Evolutionary conservation across 257 asterid species (phyloP).

Genomic region (Cynanchum wilfordii): DNA sequence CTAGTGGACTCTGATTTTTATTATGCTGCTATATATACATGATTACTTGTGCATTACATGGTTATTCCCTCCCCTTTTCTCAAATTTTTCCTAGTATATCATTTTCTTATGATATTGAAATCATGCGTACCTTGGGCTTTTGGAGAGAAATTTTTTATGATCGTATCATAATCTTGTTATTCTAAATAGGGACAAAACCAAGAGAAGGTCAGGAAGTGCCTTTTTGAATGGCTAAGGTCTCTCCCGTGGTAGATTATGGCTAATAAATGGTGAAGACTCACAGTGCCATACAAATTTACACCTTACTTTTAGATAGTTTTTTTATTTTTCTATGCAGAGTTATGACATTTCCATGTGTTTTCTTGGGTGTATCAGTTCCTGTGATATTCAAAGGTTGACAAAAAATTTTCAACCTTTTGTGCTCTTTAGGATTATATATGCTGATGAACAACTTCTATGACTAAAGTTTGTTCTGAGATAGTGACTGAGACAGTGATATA

Average conservation of each 20-base stretch:
- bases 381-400: not conserved
- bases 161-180: not conserved
- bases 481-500: not conserved
- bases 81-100: not conserved
- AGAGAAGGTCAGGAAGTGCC: not conserved
- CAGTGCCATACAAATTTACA: not conserved
- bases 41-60: not conserved
- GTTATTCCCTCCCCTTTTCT: not conserved
- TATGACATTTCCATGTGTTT: not conserved
- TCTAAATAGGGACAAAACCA: not conserved
- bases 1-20: not conserved
- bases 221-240: not conserved
- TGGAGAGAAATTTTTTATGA: not conserved
- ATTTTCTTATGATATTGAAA: not conserved
- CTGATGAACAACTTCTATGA: not conserved
- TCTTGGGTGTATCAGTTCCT: not conserved
- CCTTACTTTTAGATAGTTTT: not conserved
- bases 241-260: not conserved
- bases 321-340: not conserved
- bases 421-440: slow-evolving; percentile 1
- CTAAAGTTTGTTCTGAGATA: not conserved
- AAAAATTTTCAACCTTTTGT: not conserved
- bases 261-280: not conserved
- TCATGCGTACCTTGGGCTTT: not conserved
- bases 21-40: not conserved